Conservation (phyloP, 73 alveolate species). For the Paramecium octaurelia region DNA sequence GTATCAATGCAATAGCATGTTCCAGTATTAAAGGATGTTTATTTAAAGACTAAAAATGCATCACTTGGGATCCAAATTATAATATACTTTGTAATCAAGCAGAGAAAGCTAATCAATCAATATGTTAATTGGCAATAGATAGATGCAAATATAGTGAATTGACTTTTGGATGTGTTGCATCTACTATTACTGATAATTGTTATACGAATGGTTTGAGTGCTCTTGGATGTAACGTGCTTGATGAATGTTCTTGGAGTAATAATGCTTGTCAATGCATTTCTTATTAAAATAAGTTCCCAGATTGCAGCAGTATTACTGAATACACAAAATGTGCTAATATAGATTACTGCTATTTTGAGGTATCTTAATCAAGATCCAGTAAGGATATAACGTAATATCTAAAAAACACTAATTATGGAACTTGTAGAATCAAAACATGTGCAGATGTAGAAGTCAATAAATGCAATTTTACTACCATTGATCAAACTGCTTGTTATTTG, state of each 20-base stretch:
- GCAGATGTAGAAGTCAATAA: background rate
- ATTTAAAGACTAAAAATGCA: background rate
- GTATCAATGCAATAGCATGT: slow-evolving; percentile 5
- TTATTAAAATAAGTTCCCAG: background rate
- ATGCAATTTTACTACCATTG: background rate
- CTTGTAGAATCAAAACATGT: background rate
- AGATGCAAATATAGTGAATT: background rate
- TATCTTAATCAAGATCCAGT: background rate
- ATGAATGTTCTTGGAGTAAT: background rate
- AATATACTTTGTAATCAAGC: background rate
- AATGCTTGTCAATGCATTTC: background rate
- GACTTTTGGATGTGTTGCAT: slow-evolving; percentile 30
- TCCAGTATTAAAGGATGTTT: background rate
- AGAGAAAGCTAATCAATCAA: background rate
- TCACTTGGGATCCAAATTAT: background rate
- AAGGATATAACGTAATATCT: background rate
- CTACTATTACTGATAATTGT: slow-evolving; percentile 24
- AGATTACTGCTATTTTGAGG: background rate
- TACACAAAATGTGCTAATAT: background rate
- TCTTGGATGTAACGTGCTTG: background rate
- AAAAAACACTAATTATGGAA: background rate
- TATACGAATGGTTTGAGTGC: background rate
- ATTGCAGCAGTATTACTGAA: background rate
- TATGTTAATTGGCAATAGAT: background rate
- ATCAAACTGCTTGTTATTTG: background rate